Conservation (phyloP, 352 stramenopile species). For the Globisporangium viniferum region DNA sequence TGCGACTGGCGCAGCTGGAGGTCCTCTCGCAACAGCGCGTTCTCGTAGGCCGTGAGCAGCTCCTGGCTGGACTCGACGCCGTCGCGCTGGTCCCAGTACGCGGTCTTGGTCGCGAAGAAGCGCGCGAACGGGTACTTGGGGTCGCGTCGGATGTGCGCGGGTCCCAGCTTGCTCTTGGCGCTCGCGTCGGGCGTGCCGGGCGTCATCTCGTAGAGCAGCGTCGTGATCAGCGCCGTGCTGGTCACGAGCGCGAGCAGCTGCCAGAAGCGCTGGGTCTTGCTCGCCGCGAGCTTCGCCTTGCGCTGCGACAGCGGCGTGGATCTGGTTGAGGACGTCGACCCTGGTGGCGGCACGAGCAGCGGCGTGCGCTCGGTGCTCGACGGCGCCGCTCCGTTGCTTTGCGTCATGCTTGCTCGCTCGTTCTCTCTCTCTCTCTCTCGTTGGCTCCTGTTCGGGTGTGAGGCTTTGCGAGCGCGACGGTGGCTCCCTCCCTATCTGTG, state of each 20-base stretch:
- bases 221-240: constrained; percentile 13
- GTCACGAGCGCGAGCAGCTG: constrained; percentile 14
- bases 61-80: constrained; percentile 19
- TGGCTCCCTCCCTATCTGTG: background rate
- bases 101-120: constrained; percentile 57
- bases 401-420: background rate
- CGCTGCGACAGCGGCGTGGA: constrained; percentile 8
- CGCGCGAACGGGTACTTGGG: constrained; percentile 20
- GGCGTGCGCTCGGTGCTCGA: constrained; percentile 5
- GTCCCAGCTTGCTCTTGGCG: constrained; percentile 6
- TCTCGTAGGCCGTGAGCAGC: constrained; percentile 23
- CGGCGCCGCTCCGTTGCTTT: background rate
- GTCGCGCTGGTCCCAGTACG: constrained; percentile 53
- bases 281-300: background rate
- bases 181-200: constrained; percentile 5
- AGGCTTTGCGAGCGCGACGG: background rate
- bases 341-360: constrained; percentile 2
- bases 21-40: constrained; percentile 23
- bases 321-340: background rate
- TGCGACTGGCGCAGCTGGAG: constrained; percentile 65
- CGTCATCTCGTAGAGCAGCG: constrained; percentile 20
- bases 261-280: constrained; percentile 15
- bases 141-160: constrained; percentile 12
- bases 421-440: background rate
- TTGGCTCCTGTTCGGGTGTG: background rate